Evolutionary conservation across 345 rosid species (phyloP).

Genomic region (Stellera chamaejasme): DNA sequence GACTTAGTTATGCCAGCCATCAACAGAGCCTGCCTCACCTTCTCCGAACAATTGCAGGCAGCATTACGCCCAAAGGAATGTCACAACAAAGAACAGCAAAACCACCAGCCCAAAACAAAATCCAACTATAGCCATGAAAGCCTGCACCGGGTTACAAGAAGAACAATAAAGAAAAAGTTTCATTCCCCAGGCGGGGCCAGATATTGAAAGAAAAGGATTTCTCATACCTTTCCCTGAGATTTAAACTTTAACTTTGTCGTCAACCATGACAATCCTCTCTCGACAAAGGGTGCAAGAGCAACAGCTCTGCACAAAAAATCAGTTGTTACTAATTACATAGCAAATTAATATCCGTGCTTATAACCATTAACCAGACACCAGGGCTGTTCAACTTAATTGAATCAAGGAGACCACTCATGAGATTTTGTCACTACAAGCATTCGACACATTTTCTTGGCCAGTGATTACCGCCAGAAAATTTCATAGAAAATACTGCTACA

Average conservation of each 20-base stretch:
- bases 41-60: not conserved
- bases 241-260: constrained; percentile 55
- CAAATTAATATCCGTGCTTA: too few relatives aligned
- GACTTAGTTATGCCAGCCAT: too few relatives aligned
- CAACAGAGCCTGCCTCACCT: too few relatives aligned
- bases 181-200: not conserved
- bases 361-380: too few relatives aligned
- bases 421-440: too few relatives aligned
- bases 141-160: constrained; percentile 26
- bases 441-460: too few relatives aligned
- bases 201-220: constrained; percentile 1
- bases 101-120: constrained; percentile 75
- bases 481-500: too few relatives aligned
- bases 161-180: too few relatives aligned
- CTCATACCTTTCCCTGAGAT: constrained; percentile 64
- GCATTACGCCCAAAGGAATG: constrained; percentile 54
- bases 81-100: constrained; percentile 49
- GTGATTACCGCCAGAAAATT: too few relatives aligned
- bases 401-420: too few relatives aligned
- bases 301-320: constrained; percentile 53
- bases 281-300: constrained; percentile 86
- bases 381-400: too few relatives aligned
- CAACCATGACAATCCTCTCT: constrained; percentile 79
- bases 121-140: constrained; percentile 52
- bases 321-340: not conserved